Conservation (phyloP, 2,329 filamentous ascomycete genomes). For the Didymella glomerata region DNA sequence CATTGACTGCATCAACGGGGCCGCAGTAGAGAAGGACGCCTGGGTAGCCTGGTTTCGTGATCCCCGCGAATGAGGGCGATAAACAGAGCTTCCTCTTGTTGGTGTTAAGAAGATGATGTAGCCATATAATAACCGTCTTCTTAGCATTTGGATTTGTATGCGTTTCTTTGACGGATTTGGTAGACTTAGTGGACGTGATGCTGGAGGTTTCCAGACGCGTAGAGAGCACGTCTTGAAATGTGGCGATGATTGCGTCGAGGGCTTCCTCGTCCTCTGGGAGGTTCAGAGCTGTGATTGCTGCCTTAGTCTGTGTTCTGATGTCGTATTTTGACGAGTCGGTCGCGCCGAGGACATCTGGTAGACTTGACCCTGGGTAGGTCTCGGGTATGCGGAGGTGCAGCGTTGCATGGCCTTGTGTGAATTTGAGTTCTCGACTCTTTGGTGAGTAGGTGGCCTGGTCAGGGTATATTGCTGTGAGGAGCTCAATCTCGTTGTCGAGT, state of each 20-base stretch:
- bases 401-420: slow-evolving; percentile 35
- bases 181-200: neutral
- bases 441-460: slow-evolving; percentile 48
- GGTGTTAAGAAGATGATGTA: slow-evolving; percentile 58
- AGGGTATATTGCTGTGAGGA: slow-evolving; percentile 58
- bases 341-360: slow-evolving; percentile 53
- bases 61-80: slow-evolving; percentile 50
- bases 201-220: slow-evolving; percentile 2
- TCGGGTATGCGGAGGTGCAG: slow-evolving; percentile 53
- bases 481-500: slow-evolving; percentile 51
- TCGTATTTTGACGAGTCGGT: slow-evolving; percentile 48
- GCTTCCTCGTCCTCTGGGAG: slow-evolving; percentile 53
- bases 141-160: slow-evolving; percentile 27
- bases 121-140: slow-evolving; percentile 55
- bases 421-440: slow-evolving; percentile 52
- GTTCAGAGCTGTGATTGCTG: slow-evolving; percentile 34
- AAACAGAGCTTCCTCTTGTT: slow-evolving; percentile 57
- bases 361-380: slow-evolving; percentile 47
- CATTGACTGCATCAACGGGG: slow-evolving; percentile 47
- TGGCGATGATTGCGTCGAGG: slow-evolving; percentile 53
- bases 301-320: slow-evolving; percentile 45
- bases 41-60: slow-evolving; percentile 59
- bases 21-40: slow-evolving; percentile 57
- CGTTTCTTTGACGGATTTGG: neutral
- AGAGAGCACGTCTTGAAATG: slow-evolving; percentile 47